Conservation (phyloP, 768 basidiomycete species). For the Pleurotus sapidus region DNA sequence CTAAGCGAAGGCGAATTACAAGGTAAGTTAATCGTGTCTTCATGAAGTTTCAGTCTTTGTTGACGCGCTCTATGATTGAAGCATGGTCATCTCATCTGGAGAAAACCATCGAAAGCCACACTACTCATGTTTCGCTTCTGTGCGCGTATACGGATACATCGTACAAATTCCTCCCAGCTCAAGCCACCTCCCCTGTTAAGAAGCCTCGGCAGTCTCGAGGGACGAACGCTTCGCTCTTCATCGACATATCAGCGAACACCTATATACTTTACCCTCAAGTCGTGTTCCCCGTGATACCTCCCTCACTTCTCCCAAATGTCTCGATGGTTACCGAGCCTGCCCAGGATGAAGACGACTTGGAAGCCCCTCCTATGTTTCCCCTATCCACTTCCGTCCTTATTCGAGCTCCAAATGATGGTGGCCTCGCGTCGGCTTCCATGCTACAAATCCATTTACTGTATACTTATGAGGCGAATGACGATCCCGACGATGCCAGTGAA, state of each 20-base stretch:
- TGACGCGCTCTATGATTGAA: slow-evolving; percentile 23
- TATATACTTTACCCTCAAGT: slow-evolving; percentile 45
- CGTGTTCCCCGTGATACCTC: slow-evolving; percentile 35
- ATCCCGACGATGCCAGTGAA: slow-evolving; percentile 23
- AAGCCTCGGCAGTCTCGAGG: slow-evolving; percentile 23
- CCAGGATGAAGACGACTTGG: slow-evolving; percentile 11
- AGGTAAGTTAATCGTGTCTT: slow-evolving; percentile 41
- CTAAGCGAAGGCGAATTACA: slow-evolving; percentile 60
- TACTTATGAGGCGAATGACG: slow-evolving; percentile 35
- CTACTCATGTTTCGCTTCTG: slow-evolving; percentile 57
- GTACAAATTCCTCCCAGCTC: slow-evolving; percentile 52
- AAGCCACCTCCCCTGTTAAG: slow-evolving; percentile 13
- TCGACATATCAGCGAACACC: slow-evolving; percentile 47
- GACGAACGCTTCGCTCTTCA: slow-evolving; percentile 27
- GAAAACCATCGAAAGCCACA: slow-evolving; percentile 24
- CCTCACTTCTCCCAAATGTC: slow-evolving; percentile 22
- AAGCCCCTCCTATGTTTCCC: slow-evolving; percentile 48
- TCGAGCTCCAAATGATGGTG: slow-evolving; percentile 42
- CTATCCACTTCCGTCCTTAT: slow-evolving; percentile 58
- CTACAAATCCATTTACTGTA: slow-evolving; percentile 64
- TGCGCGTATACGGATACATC: slow-evolving; percentile 57
- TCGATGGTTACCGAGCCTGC: slow-evolving; percentile 29
- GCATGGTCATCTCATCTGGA: slow-evolving; percentile 63
- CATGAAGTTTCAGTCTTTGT: slow-evolving; percentile 4
- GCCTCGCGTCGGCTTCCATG: slow-evolving; percentile 45